Evolutionary conservation across 2,329 filamentous ascomycete species (phyloP), one percentile per base, ranked within the genome.

Genomic region (Botrytis tulipae): DNA sequence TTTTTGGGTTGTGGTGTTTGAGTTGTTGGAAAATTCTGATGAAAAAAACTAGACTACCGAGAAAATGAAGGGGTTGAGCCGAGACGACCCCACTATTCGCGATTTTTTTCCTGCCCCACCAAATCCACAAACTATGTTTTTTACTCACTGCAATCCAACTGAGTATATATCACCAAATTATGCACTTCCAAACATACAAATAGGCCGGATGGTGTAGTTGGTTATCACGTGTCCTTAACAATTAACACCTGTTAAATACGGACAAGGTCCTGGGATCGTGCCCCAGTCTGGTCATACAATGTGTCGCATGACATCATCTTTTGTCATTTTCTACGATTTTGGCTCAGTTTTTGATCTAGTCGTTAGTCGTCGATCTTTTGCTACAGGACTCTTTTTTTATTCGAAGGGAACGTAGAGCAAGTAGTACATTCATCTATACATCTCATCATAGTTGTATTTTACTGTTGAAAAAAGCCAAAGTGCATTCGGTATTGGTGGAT

Each of bases 171-270:
- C 16, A 14, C 14, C 40, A 42, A 42, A 42, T 14, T 40, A 1
- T 0, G 1, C 8, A 12, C 2, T 12, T 40, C 8, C 35, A 7
- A 10, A 1, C 10, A 51, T 20, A 20, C 4, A 42, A 69, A 32
- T 0, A 16, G 66, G 48, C 66, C 66, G 48, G 66, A 69, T 69
- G 66, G 48, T 69, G 48, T 69, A 69, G 66, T 69, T 69, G 66
- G 66, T 57, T 69, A 69, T 69, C 66, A 69, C 66, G 48, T 69
- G 48, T 69, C 66, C 66, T 68, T 69, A 69, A 57, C 66, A 63
- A 20, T 32, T 22, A 10, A 44, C 0, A 29, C 1, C 3, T 63
- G 61, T 63, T 63, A 62, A 62, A 42, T n/a, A 42, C 48, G 66
- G 66, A 68, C 48, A 68, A 68, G 66, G 66, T 68, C 66, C 66